phyloP scores from a whole-genome alignment of 352 stramenopile genomes.

The Pythium sp. region DNA sequence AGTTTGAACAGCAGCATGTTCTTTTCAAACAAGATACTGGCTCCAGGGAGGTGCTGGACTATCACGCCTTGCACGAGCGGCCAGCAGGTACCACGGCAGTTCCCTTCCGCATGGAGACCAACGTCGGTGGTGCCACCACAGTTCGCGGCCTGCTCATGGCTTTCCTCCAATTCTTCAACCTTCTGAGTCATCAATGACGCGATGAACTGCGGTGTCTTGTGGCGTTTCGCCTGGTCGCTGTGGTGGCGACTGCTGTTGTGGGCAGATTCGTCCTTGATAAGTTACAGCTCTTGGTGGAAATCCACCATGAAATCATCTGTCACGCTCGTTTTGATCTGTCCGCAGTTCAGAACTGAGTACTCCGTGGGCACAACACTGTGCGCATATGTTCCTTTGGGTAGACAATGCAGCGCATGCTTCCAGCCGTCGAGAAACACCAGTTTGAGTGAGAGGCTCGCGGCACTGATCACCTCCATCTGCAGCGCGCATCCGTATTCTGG shows the following conservation, averaged over 20 bases:
- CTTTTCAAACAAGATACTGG: slow-evolving; percentile 34
- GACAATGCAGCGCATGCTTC: slow-evolving; percentile 38
- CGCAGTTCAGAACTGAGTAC: slow-evolving; percentile 29
- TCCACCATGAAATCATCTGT: slow-evolving; percentile 16
- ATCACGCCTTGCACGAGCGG: slow-evolving; percentile 40
- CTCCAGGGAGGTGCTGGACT: slow-evolving; percentile 31
- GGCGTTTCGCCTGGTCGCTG: slow-evolving; percentile 25
- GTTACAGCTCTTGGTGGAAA: slow-evolving; percentile 1
- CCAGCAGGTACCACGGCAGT: slow-evolving; percentile 50
- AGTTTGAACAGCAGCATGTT: slow-evolving; percentile 34
- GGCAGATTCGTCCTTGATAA: neutral
- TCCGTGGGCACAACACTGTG: slow-evolving; percentile 36
- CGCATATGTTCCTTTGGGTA: slow-evolving; percentile 21
- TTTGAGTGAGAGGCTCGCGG: slow-evolving; percentile 18
- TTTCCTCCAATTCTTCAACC: neutral
- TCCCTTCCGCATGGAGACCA: slow-evolving; percentile 43
- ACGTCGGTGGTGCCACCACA: slow-evolving; percentile 50
- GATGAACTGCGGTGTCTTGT: slow-evolving; percentile 65
- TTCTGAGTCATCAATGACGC: slow-evolving; percentile 16
- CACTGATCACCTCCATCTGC: slow-evolving; percentile 25
- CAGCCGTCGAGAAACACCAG: slow-evolving; percentile 46
- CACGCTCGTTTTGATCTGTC: slow-evolving; percentile 18
- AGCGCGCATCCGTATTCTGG: slow-evolving; percentile 1
- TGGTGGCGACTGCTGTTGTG: neutral
- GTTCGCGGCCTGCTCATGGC: neutral